Conservation (phyloP, 257 asterid species). For the Solanum virginianum region DNA sequence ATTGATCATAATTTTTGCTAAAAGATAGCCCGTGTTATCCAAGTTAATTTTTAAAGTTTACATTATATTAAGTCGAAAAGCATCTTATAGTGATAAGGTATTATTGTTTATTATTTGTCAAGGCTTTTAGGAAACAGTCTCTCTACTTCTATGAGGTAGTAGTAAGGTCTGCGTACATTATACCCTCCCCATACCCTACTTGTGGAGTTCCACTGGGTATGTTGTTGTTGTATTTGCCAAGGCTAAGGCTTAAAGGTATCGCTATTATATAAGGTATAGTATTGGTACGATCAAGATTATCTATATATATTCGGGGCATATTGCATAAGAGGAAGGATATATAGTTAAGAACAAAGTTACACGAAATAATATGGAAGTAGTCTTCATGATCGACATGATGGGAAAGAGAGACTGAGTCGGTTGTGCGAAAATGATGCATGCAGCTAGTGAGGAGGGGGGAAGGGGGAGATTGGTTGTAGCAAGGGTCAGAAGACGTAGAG, state of each 20-base stretch:
- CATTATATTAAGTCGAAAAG: neutral
- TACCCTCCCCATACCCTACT: rapidly evolving
- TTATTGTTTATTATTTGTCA: neutral
- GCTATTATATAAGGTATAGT: neutral
- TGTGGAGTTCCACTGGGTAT: no score
- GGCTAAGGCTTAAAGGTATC: no score
- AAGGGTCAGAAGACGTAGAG: neutral
- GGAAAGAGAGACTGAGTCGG: neutral
- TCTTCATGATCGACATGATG: neutral
- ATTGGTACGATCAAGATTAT: neutral
- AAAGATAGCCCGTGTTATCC: neutral
- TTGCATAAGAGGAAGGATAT: neutral
- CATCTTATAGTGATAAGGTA: neutral
- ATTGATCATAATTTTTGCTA: no score
- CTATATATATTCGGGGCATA: neutral
- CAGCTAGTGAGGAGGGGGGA: neutral
- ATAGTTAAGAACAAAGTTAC: neutral
- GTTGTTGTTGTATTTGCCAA: no score
- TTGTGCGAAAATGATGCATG: neutral
- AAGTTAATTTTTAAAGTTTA: neutral
- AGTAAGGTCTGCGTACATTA: no score
- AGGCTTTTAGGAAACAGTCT: no score
- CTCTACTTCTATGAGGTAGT: no score
- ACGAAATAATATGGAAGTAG: neutral
- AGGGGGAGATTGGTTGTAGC: neutral